Conservation (phyloP, 2,329 filamentous ascomycete genomes). For the Drechslera avenae region DNA sequence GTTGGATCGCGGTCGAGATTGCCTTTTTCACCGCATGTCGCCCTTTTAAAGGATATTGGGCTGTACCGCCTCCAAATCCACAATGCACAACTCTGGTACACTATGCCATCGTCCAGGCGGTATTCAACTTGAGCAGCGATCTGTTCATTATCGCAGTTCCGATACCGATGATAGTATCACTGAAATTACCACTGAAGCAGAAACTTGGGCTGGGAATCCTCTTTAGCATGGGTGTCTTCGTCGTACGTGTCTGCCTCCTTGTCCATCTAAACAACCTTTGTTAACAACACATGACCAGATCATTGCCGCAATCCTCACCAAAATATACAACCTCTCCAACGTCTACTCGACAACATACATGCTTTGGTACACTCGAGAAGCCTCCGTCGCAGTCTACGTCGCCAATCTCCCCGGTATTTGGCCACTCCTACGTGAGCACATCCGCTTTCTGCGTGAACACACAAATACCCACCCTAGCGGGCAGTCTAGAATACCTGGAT, state of each 20-base stretch:
- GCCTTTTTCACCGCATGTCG: slow-evolving; percentile 60
- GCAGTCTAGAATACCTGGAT: slow-evolving; percentile 20
- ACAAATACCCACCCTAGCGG: slow-evolving; percentile 24
- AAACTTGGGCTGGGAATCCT: slow-evolving; percentile 59
- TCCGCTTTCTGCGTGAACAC: slow-evolving; percentile 41
- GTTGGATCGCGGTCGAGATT: slow-evolving; percentile 59
- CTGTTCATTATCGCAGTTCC: slow-evolving; percentile 64
- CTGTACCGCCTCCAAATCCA: slow-evolving; percentile 58
- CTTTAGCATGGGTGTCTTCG: slow-evolving; percentile 58
- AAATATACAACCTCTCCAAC: slow-evolving; percentile 54
- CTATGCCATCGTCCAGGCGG: slow-evolving; percentile 64
- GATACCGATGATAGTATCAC: slow-evolving; percentile 59
- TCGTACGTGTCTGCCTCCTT: slow-evolving; percentile 44
- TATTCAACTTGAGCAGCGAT: slow-evolving; percentile 66
- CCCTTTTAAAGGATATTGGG: slow-evolving; percentile 64
- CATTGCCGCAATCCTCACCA: slow-evolving; percentile 54
- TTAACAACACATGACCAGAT: slow-evolving; percentile 32
- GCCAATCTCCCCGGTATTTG: slow-evolving; percentile 61
- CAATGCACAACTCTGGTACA: slow-evolving; percentile 64
- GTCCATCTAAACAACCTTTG: background rate
- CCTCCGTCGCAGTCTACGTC: slow-evolving; percentile 59
- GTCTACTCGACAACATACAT: slow-evolving; percentile 49
- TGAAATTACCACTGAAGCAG: slow-evolving; percentile 57
- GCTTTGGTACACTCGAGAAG: slow-evolving; percentile 62
- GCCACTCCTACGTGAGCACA: slow-evolving; percentile 55